These are phyloP conservation scores for Wickerhamiella domercqiae DNA, from an alignment of 805 yeast genomes.

Conservation along the genomic window DNA sequence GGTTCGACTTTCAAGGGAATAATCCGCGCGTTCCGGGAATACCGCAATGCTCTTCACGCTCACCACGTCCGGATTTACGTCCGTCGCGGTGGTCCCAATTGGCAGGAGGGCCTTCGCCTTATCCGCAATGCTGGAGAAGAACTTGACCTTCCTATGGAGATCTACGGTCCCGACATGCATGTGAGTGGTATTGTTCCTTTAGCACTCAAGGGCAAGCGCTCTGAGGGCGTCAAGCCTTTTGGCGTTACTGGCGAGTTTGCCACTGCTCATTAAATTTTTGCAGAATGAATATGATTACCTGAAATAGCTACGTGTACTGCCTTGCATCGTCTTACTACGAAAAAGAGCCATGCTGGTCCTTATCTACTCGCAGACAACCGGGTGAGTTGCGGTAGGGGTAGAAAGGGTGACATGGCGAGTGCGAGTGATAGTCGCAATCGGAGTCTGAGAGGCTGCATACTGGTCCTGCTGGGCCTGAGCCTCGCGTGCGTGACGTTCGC, in stretches of 20 bases:
- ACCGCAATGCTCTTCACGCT: slow-evolving; percentile 23
- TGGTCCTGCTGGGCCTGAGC: not conserved
- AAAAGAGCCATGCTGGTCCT: not conserved
- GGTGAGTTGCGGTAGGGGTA: not conserved
- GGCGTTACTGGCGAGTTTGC: slow-evolving; percentile 17
- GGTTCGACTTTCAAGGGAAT: slow-evolving; percentile 36
- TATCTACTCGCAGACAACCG: not conserved
- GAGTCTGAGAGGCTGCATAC: not conserved
- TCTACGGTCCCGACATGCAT: slow-evolving; percentile 37
- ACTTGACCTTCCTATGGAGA: slow-evolving; percentile 31
- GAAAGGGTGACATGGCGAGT: not conserved
- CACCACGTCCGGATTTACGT: slow-evolving; percentile 31
- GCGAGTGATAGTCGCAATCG: not conserved
- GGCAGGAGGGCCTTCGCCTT: slow-evolving; percentile 34
- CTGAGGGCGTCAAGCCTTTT: slow-evolving; percentile 27
- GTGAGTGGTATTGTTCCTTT: slow-evolving; percentile 33
- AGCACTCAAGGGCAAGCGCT: slow-evolving; percentile 28
- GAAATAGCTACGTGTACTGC: not conserved
- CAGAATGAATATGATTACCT: not conserved
- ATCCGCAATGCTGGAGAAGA: slow-evolving; percentile 32
- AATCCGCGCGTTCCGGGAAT: slow-evolving; percentile 32
- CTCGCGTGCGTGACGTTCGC: not conserved
- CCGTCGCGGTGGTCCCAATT: slow-evolving; percentile 35
- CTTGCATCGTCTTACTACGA: not conserved
- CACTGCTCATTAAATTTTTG: not conserved